phyloP scores from a whole-genome alignment of 352 stramenopile genomes.

The Phytophthora tentaculata region DNA sequence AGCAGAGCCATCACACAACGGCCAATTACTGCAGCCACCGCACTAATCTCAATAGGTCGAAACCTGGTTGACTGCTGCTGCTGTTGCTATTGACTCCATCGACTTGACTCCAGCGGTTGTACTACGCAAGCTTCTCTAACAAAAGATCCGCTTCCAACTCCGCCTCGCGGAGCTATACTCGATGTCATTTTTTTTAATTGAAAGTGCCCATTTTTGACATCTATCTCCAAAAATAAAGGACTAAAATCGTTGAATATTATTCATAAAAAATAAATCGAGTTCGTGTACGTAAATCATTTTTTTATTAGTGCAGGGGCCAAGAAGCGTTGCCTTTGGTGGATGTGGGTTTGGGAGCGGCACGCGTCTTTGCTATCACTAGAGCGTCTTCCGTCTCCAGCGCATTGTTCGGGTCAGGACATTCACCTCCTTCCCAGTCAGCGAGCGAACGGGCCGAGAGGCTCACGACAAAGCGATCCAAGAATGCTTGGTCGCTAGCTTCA shows the following conservation, averaged over 20 bases:
- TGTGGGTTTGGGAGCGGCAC: constrained; percentile 13
- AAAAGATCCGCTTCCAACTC: neutral
- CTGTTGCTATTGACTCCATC: neutral
- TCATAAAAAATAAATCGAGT: constrained; percentile 4
- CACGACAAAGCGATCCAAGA: constrained; percentile 77
- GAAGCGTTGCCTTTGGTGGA: constrained; percentile 20
- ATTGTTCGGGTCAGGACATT: constrained; percentile 75
- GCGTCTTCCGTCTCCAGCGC: constrained; percentile 65
- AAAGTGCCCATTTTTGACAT: too few relatives aligned
- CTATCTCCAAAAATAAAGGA: neutral
- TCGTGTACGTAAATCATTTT: constrained; percentile 7
- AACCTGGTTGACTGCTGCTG: constrained; percentile 6
- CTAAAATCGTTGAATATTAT: too few relatives aligned
- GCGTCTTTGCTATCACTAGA: constrained; percentile 45
- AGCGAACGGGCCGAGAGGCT: constrained; percentile 55
- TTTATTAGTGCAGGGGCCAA: constrained; percentile 29
- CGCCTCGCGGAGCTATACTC: neutral
- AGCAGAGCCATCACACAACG: neutral
- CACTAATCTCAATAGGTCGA: constrained; percentile 15
- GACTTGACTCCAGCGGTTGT: constrained; percentile 1
- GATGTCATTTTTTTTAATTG: constrained; percentile 7
- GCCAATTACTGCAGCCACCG: constrained; percentile 11
- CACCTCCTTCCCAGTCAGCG: constrained; percentile 70
- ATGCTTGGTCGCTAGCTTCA: constrained; percentile 58
- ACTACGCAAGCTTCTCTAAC: constrained; percentile 9